Percentiles rank a stretch among this genome's conserved stretches.
phyloP scores from a whole-genome alignment of 164 flowering plant genomes.

The Stephania yunnanensis region DNA sequence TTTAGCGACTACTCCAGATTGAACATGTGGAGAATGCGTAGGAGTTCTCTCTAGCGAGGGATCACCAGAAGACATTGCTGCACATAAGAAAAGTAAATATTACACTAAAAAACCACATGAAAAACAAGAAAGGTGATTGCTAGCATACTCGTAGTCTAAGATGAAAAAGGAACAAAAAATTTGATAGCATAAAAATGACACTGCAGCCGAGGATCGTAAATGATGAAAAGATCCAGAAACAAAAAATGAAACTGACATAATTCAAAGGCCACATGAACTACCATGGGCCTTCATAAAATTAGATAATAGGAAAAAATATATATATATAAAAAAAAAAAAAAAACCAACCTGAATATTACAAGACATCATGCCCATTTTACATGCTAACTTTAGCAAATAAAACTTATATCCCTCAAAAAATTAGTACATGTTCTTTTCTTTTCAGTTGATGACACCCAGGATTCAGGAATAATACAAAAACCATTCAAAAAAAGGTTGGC shows the following conservation, averaged over 20 bases:
- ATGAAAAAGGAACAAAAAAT: background rate
- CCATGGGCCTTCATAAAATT: background rate
- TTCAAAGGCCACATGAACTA: background rate
- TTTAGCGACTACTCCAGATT: constrained; percentile 29
- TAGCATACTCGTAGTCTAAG: background rate
- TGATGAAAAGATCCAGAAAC: background rate
- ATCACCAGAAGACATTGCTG: constrained; percentile 52
- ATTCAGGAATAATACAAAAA: too few species aligned
- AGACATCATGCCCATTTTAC: too few species aligned
- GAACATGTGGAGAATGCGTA: constrained; percentile 44
- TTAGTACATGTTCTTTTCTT: too few species aligned
- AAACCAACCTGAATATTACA: too few species aligned
- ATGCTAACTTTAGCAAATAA: background rate
- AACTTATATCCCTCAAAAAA: too few species aligned
- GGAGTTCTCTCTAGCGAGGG: constrained; percentile 32
- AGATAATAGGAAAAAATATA: background rate
- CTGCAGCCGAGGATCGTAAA: background rate
- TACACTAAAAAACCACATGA: background rate
- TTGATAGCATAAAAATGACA: background rate
- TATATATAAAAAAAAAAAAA: too few species aligned
- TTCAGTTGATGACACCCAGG: too few species aligned
- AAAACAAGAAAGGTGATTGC: background rate
- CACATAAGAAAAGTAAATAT: constrained; percentile 9
- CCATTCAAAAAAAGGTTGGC: background rate
- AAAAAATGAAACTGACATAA: background rate